Evolutionary conservation across 1,139 yeast species (phyloP).

Genomic region (Blastobotrys aristatus): DNA sequence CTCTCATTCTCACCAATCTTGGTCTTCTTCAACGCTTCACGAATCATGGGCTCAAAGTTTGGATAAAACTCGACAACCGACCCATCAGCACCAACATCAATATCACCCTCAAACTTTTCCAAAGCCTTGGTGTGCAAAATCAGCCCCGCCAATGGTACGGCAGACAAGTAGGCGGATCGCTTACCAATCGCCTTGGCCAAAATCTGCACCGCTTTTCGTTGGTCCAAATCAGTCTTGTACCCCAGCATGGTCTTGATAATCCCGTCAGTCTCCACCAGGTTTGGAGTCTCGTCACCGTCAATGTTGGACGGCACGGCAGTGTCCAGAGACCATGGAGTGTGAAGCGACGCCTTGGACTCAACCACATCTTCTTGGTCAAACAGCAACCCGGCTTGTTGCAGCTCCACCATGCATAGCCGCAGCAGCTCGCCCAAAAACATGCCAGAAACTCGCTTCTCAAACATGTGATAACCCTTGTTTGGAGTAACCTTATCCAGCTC

Average conservation of each 20-base stretch:
- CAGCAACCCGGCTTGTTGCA: slow-evolving; percentile 52
- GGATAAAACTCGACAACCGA: slow-evolving; percentile 91
- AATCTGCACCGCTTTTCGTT: slow-evolving; percentile 71
- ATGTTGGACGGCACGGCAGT: slow-evolving; percentile 81
- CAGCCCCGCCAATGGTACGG: slow-evolving; percentile 84
- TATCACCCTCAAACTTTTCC: slow-evolving; percentile 48
- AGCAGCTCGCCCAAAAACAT: slow-evolving; percentile 91
- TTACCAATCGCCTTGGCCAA: slow-evolving; percentile 73
- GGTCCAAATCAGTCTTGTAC: slow-evolving; percentile 54
- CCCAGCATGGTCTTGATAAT: slow-evolving; percentile 34
- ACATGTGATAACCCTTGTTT: slow-evolving; percentile 80
- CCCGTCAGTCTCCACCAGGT: slow-evolving; percentile 60
- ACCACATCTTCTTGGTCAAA: slow-evolving; percentile 33
- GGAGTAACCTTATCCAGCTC: slow-evolving; percentile 68
- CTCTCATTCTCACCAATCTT: slow-evolving; percentile 55
- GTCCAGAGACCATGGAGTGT: slow-evolving; percentile 67
- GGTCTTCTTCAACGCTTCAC: slow-evolving; percentile 67
- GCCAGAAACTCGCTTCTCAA: slow-evolving; percentile 90
- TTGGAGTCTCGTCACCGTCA: slow-evolving; percentile 74
- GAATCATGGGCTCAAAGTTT: slow-evolving; percentile 67
- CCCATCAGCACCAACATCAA: slow-evolving; percentile 94
- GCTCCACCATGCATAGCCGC: slow-evolving; percentile 64
- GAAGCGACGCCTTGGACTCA: slow-evolving; percentile 41
- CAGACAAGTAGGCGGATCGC: slow-evolving; percentile 81
- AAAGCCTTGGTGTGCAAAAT: slow-evolving; percentile 52